Percentiles rank a stretch among this genome's conserved stretches.
Conservation (phyloP, 768 basidiomycete species). For the Neoboletus brunneissimus region DNA sequence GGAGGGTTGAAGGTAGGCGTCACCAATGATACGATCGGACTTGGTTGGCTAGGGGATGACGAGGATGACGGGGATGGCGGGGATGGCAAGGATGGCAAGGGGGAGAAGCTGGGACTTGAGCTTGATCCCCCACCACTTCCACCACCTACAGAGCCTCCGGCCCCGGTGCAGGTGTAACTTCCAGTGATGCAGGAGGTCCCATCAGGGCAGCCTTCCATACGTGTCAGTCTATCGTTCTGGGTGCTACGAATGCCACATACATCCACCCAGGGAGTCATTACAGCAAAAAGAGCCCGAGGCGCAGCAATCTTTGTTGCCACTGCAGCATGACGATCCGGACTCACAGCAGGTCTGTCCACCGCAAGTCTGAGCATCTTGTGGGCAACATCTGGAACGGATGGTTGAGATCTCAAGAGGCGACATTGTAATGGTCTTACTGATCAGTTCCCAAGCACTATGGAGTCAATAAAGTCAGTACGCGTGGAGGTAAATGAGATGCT, state of each 20-base stretch:
- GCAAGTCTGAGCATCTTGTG: conserved; percentile 12
- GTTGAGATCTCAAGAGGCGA: background rate
- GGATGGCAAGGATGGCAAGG: background rate
- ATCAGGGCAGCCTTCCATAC: conserved; percentile 15
- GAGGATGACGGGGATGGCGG: too few relatives aligned
- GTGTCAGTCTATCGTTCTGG: background rate
- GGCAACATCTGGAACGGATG: conserved; percentile 15
- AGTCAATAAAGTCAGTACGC: background rate
- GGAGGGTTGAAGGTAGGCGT: background rate
- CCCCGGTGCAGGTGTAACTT: conserved; percentile 2
- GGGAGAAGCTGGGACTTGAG: background rate
- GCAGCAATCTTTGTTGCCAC: conserved; percentile 7
- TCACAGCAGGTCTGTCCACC: conserved; percentile 11
- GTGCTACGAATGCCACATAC: conserved; percentile 8
- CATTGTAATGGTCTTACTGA: background rate
- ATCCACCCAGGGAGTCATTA: conserved; percentile 21
- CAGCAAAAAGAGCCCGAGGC: conserved; percentile 16
- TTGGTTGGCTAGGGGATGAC: background rate
- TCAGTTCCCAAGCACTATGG: conserved; percentile 9
- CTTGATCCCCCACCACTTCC: background rate
- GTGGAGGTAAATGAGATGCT: background rate
- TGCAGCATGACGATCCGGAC: conserved; percentile 12
- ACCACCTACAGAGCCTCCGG: background rate
- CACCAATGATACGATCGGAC: background rate
- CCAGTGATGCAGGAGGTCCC: conserved; percentile 10